phyloP scores from a whole-genome alignment of 2,329 filamentous ascomycete species.

The Ustulina deusta region DNA sequence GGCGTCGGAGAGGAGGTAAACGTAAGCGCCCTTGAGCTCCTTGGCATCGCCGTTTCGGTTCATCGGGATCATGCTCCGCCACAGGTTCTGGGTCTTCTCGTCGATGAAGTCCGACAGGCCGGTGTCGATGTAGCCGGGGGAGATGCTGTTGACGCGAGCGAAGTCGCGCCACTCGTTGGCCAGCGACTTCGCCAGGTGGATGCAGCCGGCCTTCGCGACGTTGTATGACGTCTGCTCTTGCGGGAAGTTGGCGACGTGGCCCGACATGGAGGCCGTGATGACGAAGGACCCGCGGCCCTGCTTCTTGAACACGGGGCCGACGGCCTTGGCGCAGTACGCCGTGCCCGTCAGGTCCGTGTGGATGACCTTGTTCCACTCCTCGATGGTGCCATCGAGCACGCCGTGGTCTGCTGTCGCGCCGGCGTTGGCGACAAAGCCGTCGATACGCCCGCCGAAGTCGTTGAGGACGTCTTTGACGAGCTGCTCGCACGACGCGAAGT shows the following conservation, averaged over 20 bases:
- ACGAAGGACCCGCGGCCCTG: constrained; percentile 73
- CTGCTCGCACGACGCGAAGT: constrained; percentile 63
- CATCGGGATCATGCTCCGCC: constrained; percentile 52
- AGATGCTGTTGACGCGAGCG: constrained; percentile 71
- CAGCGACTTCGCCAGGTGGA: constrained; percentile 55
- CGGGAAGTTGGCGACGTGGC: constrained; percentile 74
- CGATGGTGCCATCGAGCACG: constrained; percentile 66
- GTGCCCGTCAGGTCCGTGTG: constrained; percentile 72
- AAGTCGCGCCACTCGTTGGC: constrained; percentile 74
- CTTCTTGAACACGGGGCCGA: constrained; percentile 69
- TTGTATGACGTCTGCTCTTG: constrained; percentile 73
- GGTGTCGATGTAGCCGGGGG: constrained; percentile 69
- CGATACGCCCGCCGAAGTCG: constrained; percentile 80
- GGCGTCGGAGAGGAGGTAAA: constrained; percentile 81
- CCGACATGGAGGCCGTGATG: constrained; percentile 74
- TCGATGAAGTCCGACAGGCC: constrained; percentile 59
- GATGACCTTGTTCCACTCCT: constrained; percentile 71
- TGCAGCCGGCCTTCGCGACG: constrained; percentile 66
- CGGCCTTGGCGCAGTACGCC: constrained; percentile 73
- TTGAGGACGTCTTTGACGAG: constrained; percentile 72
- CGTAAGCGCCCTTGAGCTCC: constrained; percentile 78
- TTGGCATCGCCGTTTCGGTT: constrained; percentile 70
- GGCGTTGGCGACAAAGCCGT: constrained; percentile 80
- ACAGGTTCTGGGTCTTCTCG: constrained; percentile 49
- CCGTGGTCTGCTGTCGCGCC: constrained; percentile 70